Percentiles rank a stretch among this genome's conserved stretches.
These are phyloP conservation scores for Russula compacta DNA, from an alignment of 768 basidiomycete species.

Conservation along the genomic window DNA sequence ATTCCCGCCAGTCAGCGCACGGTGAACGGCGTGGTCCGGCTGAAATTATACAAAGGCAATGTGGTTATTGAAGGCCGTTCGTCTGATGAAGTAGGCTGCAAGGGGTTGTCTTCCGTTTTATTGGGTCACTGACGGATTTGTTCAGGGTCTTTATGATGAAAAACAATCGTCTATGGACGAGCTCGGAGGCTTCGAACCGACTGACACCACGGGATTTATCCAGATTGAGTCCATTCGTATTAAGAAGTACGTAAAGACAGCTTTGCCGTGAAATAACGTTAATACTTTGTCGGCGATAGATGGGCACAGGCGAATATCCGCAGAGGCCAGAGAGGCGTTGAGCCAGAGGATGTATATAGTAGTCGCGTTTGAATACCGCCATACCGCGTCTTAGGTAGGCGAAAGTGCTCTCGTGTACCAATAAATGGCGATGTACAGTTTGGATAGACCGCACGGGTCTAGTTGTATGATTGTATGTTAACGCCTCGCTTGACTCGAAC, in stretches of 20 bases:
- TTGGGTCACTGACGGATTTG: not conserved
- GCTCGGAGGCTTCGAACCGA: slow-evolving; percentile 95
- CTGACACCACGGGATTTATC: slow-evolving; percentile 93
- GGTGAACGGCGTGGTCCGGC: slow-evolving; percentile 85
- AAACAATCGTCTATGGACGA: slow-evolving; percentile 97
- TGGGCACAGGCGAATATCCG: slow-evolving; percentile 85
- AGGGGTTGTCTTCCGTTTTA: not conserved
- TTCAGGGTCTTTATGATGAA: slow-evolving; percentile 87
- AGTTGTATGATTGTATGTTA: no score
- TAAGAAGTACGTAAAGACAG: slow-evolving; percentile 64
- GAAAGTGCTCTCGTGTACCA: not conserved
- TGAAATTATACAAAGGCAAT: slow-evolving; percentile 96
- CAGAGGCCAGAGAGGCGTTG: slow-evolving; percentile 74
- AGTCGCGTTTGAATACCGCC: slow-evolving; percentile 33
- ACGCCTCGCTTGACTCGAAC: no score
- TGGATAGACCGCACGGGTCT: not conserved
- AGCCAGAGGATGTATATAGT: slow-evolving; percentile 73
- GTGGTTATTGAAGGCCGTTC: slow-evolving; percentile 87
- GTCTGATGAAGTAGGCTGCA: slow-evolving; percentile 62
- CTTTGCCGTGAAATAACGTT: slow-evolving; percentile 4
- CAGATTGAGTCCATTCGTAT: slow-evolving; percentile 96
- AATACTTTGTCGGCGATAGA: slow-evolving; percentile 30
- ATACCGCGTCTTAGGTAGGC: not conserved
- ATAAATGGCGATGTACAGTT: not conserved
- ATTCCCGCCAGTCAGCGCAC: slow-evolving; percentile 94